A percentile compares a stretch with the other conserved stretches of the same genome.
These are phyloP conservation scores for Scheffersomyces stambukii DNA, from an alignment of 1,139 yeast species.

Conservation along the genomic window DNA sequence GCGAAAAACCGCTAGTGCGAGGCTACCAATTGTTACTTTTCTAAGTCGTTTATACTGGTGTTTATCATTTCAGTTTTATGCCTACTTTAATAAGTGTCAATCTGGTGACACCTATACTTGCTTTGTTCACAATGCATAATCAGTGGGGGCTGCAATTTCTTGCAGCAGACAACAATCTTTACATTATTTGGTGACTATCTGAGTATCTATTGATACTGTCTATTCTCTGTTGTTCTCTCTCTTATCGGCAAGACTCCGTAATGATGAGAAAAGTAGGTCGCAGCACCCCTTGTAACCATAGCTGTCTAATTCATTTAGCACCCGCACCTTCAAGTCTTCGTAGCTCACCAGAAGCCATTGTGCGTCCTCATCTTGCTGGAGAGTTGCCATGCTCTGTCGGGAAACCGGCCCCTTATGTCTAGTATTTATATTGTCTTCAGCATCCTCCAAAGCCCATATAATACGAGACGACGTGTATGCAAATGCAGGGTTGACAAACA, in stretches of 20 bases:
- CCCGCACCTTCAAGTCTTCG: slow-evolving; percentile 35
- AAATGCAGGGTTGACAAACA: slow-evolving; percentile 56
- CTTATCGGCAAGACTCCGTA: slow-evolving; percentile 36
- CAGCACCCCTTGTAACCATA: slow-evolving; percentile 41
- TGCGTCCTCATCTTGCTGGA: slow-evolving; percentile 16
- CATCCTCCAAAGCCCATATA: slow-evolving; percentile 47
- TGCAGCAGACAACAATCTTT: no score
- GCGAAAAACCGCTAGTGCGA: no score
- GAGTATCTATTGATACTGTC: no score
- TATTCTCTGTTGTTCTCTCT: no score
- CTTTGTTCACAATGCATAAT: no score
- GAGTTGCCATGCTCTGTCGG: slow-evolving; percentile 22
- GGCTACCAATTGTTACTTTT: no score
- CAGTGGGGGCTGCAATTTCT: no score
- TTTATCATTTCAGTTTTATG: no score
- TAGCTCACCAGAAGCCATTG: slow-evolving; percentile 29
- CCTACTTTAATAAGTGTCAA: no score
- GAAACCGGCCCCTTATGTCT: slow-evolving; percentile 47
- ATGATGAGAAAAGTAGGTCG: slow-evolving; percentile 41
- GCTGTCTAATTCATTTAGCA: slow-evolving; percentile 30
- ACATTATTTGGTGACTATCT: no score
- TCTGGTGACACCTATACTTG: no score
- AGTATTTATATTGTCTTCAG: slow-evolving; percentile 17
- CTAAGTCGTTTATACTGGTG: no score
- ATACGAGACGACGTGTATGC: slow-evolving; percentile 41